phyloP scores from a whole-genome alignment of 768 basidiomycete species.

The Polyporus arcularius region DNA sequence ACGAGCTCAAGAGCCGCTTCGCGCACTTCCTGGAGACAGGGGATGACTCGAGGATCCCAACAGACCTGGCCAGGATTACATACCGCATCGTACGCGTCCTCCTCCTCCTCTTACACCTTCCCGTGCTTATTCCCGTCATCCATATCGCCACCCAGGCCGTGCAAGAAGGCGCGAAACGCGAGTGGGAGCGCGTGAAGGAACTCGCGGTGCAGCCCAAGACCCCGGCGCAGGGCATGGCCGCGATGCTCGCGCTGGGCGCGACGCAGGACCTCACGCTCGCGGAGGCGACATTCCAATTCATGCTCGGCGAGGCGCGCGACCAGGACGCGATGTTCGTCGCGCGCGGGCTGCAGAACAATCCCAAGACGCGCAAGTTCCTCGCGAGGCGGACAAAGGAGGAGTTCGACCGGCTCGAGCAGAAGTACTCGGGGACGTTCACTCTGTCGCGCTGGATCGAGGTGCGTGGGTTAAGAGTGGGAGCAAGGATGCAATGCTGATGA shows the following conservation, averaged over 20 bases:
- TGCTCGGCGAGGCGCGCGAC: conserved; percentile 28
- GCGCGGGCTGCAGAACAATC: conserved; percentile 37
- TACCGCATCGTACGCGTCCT: conserved; percentile 38
- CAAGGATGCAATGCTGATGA: background rate
- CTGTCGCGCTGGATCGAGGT: conserved; percentile 57
- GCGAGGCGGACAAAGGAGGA: conserved; percentile 41
- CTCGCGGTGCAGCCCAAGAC: conserved; percentile 74
- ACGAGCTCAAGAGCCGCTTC: conserved; percentile 74
- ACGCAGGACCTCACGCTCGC: conserved; percentile 39
- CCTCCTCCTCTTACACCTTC: too few relatives aligned
- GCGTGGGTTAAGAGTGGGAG: conserved; percentile 33
- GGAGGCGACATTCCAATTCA: conserved; percentile 43
- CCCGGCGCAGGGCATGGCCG: conserved; percentile 67
- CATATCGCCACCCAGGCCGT: conserved; percentile 53
- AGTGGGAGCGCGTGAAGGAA: conserved; percentile 71
- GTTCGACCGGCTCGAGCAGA: conserved; percentile 56
- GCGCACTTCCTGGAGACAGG: conserved; percentile 64
- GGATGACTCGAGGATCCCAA: conserved; percentile 77
- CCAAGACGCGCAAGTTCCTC: conserved; percentile 35
- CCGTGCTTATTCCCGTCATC: background rate
- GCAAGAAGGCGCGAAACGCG: conserved; percentile 67
- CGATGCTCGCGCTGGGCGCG: conserved; percentile 53
- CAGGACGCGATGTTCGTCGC: conserved; percentile 37
- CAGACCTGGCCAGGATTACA: conserved; percentile 66
- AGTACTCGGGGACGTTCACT: conserved; percentile 70